Conservation (phyloP, 805 yeast species). For the Tetrapisispora phaffii region DNA sequence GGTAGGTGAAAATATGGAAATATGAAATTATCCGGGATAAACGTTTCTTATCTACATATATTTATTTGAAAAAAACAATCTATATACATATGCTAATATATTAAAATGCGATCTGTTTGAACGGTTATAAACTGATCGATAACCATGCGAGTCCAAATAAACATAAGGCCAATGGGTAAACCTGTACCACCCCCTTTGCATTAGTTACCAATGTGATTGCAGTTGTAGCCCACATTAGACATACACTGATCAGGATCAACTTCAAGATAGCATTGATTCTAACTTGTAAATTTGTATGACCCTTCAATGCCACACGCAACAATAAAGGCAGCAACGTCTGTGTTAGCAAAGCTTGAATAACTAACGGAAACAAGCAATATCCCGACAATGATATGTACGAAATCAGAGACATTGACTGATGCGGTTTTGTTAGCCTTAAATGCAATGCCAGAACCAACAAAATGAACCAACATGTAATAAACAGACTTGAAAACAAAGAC, state of each 20-base stretch:
- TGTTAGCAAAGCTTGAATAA: constrained; percentile 19
- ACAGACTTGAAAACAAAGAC: constrained; percentile 25
- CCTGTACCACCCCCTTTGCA: constrained; percentile 16
- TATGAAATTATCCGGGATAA: too few species aligned
- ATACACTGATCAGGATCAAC: constrained; percentile 11
- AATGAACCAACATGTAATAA: constrained; percentile 25
- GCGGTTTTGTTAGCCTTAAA: constrained; percentile 20
- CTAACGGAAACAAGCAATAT: constrained; percentile 29
- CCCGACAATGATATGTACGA: constrained; percentile 27
- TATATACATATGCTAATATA: neutral
- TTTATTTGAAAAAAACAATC: too few species aligned
- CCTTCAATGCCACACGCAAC: constrained; percentile 8
- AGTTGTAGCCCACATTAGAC: constrained; percentile 21
- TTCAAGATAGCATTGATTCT: constrained; percentile 13
- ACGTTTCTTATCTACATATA: too few species aligned
- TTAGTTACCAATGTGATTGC: constrained; percentile 20
- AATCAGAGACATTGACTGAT: constrained; percentile 19
- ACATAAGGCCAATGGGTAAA: constrained; percentile 22
- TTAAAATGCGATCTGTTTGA: neutral
- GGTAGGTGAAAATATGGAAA: too few species aligned
- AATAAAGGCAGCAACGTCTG: constrained; percentile 21
- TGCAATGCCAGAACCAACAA: constrained; percentile 25
- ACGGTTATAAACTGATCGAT: constrained; percentile 8
- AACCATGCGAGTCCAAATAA: constrained; percentile 23
- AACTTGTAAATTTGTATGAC: constrained; percentile 7